Evolutionary conservation across 2,329 filamentous ascomycete genomes (phyloP).

Genomic region (Teratosphaeria zuluensis): DNA sequence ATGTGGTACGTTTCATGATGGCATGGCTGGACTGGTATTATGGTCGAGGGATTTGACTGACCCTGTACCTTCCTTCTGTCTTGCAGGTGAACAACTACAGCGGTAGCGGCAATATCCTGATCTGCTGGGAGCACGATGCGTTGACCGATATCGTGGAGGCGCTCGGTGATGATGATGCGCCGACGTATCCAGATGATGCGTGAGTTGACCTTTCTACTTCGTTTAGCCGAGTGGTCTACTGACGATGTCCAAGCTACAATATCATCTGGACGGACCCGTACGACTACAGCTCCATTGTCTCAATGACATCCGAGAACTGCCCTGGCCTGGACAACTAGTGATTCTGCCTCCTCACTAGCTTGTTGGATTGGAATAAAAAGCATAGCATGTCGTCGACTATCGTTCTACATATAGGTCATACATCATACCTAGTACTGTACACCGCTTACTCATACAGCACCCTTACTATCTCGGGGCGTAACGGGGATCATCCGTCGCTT

Average conservation of each 20-base stretch:
- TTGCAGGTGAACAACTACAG: conserved; percentile 33
- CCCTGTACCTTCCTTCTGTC: too few relatives aligned
- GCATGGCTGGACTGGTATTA: too few relatives aligned
- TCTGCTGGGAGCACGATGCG: conserved; percentile 52
- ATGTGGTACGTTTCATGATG: conserved; percentile 22
- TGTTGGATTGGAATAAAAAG: not conserved
- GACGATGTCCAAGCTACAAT: conserved; percentile 33
- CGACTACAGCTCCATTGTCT: conserved; percentile 39
- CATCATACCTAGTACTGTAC: not conserved
- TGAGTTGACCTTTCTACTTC: not conserved
- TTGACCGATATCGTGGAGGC: conserved; percentile 43
- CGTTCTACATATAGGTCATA: not conserved
- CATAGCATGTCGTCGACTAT: not conserved
- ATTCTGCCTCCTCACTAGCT: not conserved
- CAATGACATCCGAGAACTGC: conserved; percentile 42
- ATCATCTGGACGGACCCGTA: conserved; percentile 49
- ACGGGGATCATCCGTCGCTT: not conserved
- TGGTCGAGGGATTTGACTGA: too few relatives aligned
- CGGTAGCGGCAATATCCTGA: conserved; percentile 48
- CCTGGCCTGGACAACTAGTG: conserved; percentile 40
- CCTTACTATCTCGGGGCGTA: not conserved
- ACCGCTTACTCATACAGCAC: not conserved
- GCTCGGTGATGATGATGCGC: conserved; percentile 42
- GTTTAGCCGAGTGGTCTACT: not conserved
- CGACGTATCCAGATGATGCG: conserved; percentile 36